phyloP scores from a whole-genome alignment of 2,329 filamentous ascomycete genomes.

The Periglandula ipomoeae region DNA sequence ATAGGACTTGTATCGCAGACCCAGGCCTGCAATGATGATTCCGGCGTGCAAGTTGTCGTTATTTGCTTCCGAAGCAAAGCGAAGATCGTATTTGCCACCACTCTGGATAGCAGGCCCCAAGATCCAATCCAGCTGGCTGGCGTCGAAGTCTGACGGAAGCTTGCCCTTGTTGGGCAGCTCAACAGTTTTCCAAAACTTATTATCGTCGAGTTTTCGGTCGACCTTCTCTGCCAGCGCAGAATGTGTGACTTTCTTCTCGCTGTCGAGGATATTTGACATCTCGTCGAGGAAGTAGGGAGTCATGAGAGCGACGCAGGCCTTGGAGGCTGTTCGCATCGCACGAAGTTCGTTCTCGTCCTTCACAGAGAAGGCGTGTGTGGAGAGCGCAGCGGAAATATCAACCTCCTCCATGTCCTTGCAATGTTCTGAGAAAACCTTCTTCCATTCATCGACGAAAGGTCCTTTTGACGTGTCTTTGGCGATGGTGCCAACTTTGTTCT shows the following conservation, averaged over 20 bases:
- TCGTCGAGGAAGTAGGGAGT: slow-evolving; percentile 96
- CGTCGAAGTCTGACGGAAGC: slow-evolving; percentile 78
- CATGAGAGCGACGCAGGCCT: slow-evolving; percentile 90
- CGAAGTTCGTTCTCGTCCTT: slow-evolving; percentile 94
- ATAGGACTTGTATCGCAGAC: slow-evolving; percentile 92
- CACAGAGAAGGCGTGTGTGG: slow-evolving; percentile 73
- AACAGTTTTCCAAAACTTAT: slow-evolving; percentile 83
- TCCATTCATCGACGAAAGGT: slow-evolving; percentile 95
- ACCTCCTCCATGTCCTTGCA: slow-evolving; percentile 83
- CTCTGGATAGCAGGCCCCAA: slow-evolving; percentile 87
- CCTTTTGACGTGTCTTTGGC: slow-evolving; percentile 77
- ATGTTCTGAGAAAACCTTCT: slow-evolving; percentile 66
- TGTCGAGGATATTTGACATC: slow-evolving; percentile 92
- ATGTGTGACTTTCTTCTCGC: slow-evolving; percentile 96
- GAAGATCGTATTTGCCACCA: slow-evolving; percentile 89
- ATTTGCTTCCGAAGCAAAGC: slow-evolving; percentile 69
- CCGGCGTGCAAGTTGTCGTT: slow-evolving; percentile 79
- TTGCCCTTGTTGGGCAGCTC: slow-evolving; percentile 62
- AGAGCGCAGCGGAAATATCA: slow-evolving; percentile 75
- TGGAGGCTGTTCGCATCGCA: slow-evolving; percentile 86
- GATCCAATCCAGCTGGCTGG: slow-evolving; percentile 86
- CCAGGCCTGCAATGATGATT: slow-evolving; percentile 86
- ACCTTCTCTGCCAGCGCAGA: slow-evolving; percentile 78
- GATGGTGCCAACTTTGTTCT: slow-evolving; percentile 86
- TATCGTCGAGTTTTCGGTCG: slow-evolving; percentile 82